Evolutionary conservation across 176 grass and related monocot genomes (phyloP).

Genomic region (Avena atlantica): DNA sequence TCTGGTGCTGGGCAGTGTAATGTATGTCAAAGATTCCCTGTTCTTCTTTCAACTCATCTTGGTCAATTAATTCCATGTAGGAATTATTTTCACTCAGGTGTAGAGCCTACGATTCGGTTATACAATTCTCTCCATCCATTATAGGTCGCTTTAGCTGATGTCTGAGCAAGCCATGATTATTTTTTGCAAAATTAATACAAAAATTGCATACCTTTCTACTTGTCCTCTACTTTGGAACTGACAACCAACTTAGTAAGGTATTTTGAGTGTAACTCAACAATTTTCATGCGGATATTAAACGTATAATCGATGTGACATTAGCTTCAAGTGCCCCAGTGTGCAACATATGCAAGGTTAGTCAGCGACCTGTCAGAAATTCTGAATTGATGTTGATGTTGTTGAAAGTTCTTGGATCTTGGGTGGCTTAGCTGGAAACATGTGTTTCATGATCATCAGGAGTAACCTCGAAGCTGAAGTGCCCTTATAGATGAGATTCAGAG

Average conservation of each 20-base stretch:
- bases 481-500: too few relatives aligned
- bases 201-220: not conserved
- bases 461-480: conserved; percentile 22
- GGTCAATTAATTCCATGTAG: not conserved
- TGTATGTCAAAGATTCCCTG: conserved; percentile 52
- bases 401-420: not conserved
- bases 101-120: too few relatives aligned
- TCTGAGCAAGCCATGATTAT: too few relatives aligned
- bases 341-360: too few relatives aligned
- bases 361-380: not conserved
- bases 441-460: conserved; percentile 11
- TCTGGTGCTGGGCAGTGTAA: conserved; percentile 80
- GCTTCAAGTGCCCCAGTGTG: too few relatives aligned
- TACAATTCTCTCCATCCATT: too few relatives aligned
- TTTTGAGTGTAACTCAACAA: too few relatives aligned
- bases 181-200: not conserved
- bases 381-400: conserved; percentile 19
- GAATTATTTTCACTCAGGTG: not conserved
- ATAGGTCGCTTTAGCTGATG: too few relatives aligned
- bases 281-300: too few relatives aligned
- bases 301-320: too few relatives aligned
- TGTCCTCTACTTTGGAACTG: not conserved
- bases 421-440: too few relatives aligned
- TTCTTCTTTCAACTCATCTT: not conserved
- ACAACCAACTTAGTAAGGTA: too few relatives aligned